A percentile compares a stretch with the other conserved stretches of the same genome.
Evolutionary conservation across 176 grass and related monocot species (phyloP).

Genomic region (Cenchrus fungigraminus): DNA sequence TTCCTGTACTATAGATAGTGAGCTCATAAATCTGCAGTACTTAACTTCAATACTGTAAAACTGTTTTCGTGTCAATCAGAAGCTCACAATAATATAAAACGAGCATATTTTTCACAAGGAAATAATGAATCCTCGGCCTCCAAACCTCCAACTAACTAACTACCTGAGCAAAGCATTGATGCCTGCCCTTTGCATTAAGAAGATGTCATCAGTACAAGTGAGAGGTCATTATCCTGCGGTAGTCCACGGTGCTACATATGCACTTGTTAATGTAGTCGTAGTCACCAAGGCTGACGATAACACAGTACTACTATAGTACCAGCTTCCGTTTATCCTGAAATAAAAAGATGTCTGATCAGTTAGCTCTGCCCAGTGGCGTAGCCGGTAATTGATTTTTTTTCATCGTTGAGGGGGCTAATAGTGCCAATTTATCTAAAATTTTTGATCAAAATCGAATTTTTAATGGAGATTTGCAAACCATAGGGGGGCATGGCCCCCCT

Average conservation of each 20-base stretch:
- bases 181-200: not conserved
- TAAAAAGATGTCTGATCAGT: not conserved
- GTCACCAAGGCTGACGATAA: slow-evolving; percentile 32
- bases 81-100: not conserved
- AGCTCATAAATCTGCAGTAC: slow-evolving; percentile 9
- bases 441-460: not conserved
- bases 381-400: too few relatives aligned
- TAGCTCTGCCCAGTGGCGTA: too few relatives aligned
- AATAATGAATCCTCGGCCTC: not conserved
- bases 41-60: not conserved
- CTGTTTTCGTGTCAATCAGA: not conserved
- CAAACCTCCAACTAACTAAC: slow-evolving; percentile 48
- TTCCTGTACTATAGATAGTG: not conserved
- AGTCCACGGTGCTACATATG: slow-evolving; percentile 45
- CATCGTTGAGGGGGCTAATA: too few relatives aligned
- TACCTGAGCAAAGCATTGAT: not conserved
- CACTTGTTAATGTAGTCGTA: not conserved
- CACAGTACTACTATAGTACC: slow-evolving; percentile 16
- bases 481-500: too few relatives aligned
- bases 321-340: slow-evolving; percentile 30
- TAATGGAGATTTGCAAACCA: not conserved
- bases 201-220: slow-evolving; percentile 25
- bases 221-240: slow-evolving; percentile 50
- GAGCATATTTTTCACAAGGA: slow-evolving; percentile 36
- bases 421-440: too few relatives aligned